Percentiles rank a stretch among this genome's conserved stretches.
These are phyloP conservation scores for Eucalyptus tenuipes DNA, from an alignment of 345 rosid genomes.

Conservation along the genomic window DNA sequence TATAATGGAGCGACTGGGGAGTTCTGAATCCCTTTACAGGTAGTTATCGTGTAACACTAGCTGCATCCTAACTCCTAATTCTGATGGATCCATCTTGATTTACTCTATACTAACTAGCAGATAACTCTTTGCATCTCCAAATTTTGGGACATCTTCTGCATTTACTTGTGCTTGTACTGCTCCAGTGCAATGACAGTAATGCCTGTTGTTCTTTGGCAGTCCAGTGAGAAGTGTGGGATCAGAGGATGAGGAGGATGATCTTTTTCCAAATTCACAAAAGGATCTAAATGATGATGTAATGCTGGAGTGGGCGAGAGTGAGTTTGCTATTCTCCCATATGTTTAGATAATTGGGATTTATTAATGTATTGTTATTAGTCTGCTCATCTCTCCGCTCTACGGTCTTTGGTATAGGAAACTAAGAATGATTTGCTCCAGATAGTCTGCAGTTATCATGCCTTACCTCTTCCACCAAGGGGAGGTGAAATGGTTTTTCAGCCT, in stretches of 20 bases:
- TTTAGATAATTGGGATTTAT: not conserved
- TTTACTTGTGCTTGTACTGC: not conserved
- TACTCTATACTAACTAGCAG: not conserved
- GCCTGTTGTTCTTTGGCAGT: conserved; percentile 65
- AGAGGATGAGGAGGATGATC: conserved; percentile 66
- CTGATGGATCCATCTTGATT: not conserved
- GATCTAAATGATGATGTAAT: conserved; percentile 59
- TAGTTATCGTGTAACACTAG: conserved; percentile 3
- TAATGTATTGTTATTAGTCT: not conserved
- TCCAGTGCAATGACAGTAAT: conserved; percentile 13
- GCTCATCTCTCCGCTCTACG: not conserved
- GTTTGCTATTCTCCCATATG: conserved; percentile 27
- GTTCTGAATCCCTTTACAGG: conserved; percentile 79
- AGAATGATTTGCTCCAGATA: conserved; percentile 66
- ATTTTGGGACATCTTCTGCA: not conserved
- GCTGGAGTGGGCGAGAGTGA: conserved; percentile 78
- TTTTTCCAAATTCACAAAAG: conserved; percentile 32
- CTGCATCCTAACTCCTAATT: not conserved
- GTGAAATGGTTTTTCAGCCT: conserved; percentile 64
- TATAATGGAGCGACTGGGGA: conserved; percentile 48
- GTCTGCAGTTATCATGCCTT: conserved; percentile 80
- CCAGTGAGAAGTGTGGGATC: conserved; percentile 68
- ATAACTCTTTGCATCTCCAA: not conserved
- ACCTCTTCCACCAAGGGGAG: conserved; percentile 58
- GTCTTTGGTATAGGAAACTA: conserved; percentile 52